phyloP scores from a whole-genome alignment of 768 basidiomycete species.

The Leccinum longicurvipes region DNA sequence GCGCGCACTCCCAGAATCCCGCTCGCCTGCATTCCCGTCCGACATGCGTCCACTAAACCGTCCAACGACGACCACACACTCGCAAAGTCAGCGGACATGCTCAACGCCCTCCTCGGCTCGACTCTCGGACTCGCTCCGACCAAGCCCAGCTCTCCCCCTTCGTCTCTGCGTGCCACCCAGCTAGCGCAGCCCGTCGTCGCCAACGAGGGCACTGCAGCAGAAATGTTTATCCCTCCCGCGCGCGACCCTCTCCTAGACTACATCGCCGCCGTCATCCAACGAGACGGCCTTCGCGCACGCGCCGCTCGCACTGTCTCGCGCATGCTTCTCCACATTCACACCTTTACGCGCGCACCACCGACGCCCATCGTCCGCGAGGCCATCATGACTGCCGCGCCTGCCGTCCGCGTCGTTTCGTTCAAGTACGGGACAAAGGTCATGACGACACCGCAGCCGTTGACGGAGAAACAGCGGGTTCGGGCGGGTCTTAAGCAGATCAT shows the following conservation, averaged over 20 bases:
- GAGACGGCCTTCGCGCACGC: slow-evolving; percentile 60
- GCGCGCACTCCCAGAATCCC: neutral
- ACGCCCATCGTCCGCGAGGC: slow-evolving; percentile 78
- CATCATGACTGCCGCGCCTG: slow-evolving; percentile 64
- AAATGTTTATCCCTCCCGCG: slow-evolving; percentile 64
- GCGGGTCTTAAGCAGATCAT: slow-evolving; percentile 72
- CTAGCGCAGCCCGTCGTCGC: neutral
- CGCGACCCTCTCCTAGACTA: slow-evolving; percentile 73
- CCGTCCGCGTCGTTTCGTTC: slow-evolving; percentile 57
- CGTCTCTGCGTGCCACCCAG: neutral
- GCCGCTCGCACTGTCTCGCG: slow-evolving; percentile 54
- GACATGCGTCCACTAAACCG: slow-evolving; percentile 15
- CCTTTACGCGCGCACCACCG: slow-evolving; percentile 73
- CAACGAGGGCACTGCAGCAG: neutral
- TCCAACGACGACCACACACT: slow-evolving; percentile 23
- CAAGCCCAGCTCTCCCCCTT: slow-evolving; percentile 3
- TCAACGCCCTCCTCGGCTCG: slow-evolving; percentile 25
- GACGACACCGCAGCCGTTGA: slow-evolving; percentile 65
- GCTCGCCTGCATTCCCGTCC: neutral
- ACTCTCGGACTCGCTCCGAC: slow-evolving; percentile 15
- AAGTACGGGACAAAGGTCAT: slow-evolving; percentile 65
- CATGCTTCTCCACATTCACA: slow-evolving; percentile 71
- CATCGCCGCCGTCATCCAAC: slow-evolving; percentile 59
- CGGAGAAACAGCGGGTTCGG: slow-evolving; percentile 74
- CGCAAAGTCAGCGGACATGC: slow-evolving; percentile 21